Evolutionary conservation across 148 eudicot genomes (phyloP).

Genomic region (Arctostaphylos glauca): DNA sequence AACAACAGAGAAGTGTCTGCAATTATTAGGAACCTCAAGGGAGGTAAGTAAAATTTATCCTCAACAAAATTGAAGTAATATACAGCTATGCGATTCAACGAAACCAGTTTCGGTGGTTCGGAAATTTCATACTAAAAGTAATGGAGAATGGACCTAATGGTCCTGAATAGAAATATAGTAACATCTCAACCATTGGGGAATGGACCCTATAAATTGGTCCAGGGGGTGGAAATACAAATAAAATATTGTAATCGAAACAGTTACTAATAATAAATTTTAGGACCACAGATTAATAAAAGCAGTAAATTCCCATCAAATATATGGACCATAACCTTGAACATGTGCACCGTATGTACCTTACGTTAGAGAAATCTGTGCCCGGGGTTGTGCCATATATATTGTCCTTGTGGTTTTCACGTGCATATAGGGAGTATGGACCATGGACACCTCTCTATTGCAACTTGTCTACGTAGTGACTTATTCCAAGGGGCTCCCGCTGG

Average conservation of each 20-base stretch:
- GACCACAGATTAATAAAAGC: conserved; percentile 16
- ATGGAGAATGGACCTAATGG: conserved; percentile 4
- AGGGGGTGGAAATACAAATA: not conserved
- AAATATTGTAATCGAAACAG: conserved; percentile 13
- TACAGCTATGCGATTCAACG: not conserved
- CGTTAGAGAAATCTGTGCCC: conserved; percentile 19
- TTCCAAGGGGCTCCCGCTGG: no score
- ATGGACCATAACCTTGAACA: conserved; percentile 20
- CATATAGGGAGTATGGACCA: conserved; percentile 31
- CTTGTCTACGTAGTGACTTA: no score
- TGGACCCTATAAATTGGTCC: not conserved
- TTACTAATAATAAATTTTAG: conserved; percentile 11
- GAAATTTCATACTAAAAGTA: not conserved
- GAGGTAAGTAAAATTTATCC: no score
- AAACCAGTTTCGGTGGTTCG: not conserved
- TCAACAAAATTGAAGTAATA: not conserved
- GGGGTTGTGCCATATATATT: conserved; percentile 20
- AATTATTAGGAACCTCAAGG: no score
- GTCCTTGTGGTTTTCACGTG: conserved; percentile 35
- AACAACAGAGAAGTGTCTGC: no score
- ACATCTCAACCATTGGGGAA: not conserved
- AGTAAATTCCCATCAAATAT: not conserved
- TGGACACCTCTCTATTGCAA: not conserved
- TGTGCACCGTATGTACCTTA: conserved; percentile 26
- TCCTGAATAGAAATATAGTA: not conserved